Evolutionary conservation across 2,329 filamentous ascomycete species (phyloP), one percentile per base, ranked within the genome.

Genomic region (Fusarium circinatum): DNA sequence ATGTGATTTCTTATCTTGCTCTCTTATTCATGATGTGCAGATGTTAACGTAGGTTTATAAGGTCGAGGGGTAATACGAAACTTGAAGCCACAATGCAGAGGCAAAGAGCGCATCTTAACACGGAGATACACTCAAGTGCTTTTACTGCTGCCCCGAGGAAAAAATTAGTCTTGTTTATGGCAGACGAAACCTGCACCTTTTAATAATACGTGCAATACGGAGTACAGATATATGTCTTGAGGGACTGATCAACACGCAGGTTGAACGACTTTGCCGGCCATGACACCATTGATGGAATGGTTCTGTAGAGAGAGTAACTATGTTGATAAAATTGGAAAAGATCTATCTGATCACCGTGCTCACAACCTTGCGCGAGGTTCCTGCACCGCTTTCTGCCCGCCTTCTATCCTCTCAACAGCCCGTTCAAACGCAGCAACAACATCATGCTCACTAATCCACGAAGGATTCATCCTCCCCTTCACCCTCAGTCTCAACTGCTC

Each of bases 381-480:
- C 20, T 28, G 10, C 9, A 11, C 36, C 12, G 24, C 3, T 11
- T 34, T 42, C n/a, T 54, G 5, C 11, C 14, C 4, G 17, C 38
- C 54, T 26, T 60, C 58, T 36, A 26, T 64, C 26, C 34, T 36
- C 34, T 39, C 79, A 30, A 30, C 36, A 18, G 26, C 36, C 22
- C 17, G 49, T 22, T 45, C 30, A 39, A 85, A 86, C 17, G 82
- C 79, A 15, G 72, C 71, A 58, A 83, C 79, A 14, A 86, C 85
- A 74, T 86, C 83, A 74, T 87, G 85, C 69, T 86, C 85, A 26
- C 84, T 83, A 36, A 87, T 79, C 85, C 85, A 87, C 22, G 74
- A 79, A 10, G 82, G 81, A 62, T 85, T 80, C 6, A 79, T 77
- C 9, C 85, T 77, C 26, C 71, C 80, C 30, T 68, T 77, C 1